A percentile compares a stretch with the other conserved stretches of the same genome.
These are phyloP conservation scores for Fusarium mangiferae DNA, from an alignment of 2,329 filamentous ascomycete species.

Conservation along the genomic window DNA sequence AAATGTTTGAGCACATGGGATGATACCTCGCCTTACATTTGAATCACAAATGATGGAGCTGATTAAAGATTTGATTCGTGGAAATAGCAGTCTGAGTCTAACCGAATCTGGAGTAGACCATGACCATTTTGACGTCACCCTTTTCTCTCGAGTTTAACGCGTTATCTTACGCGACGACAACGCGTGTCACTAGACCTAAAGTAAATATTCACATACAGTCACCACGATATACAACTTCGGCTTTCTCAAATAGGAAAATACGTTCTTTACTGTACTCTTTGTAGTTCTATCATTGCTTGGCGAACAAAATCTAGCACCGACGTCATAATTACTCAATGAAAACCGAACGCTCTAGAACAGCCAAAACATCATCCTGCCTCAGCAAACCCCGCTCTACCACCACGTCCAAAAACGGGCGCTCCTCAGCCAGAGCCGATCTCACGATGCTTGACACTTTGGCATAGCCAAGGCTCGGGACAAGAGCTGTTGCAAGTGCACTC, in stretches of 20 bases:
- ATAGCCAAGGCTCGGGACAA: not conserved
- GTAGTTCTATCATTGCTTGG: not conserved
- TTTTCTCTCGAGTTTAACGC: fast-evolving
- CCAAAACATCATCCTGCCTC: constrained; percentile 1
- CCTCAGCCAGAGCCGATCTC: not conserved
- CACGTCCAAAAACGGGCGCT: not conserved
- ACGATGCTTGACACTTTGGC: constrained; percentile 7
- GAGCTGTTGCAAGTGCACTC: constrained; percentile 8
- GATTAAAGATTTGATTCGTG: too few relatives aligned
- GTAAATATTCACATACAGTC: not conserved
- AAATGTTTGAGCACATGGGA: too few relatives aligned
- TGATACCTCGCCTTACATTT: too few relatives aligned
- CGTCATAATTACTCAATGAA: not conserved
- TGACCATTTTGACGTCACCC: not conserved
- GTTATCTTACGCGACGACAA: not conserved
- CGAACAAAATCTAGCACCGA: not conserved
- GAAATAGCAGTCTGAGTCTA: fast-evolving
- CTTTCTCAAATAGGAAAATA: not conserved
- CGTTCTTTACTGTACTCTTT: not conserved
- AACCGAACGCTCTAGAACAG: not conserved
- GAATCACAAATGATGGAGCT: too few relatives aligned
- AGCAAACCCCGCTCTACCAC: constrained; percentile 2
- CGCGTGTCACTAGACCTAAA: not conserved
- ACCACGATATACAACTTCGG: not conserved
- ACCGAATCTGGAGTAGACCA: fast-evolving